Base-by-base conservation (phyloP, 2,329 filamentous ascomycete genomes). In the Xylariales sp. region DNA sequence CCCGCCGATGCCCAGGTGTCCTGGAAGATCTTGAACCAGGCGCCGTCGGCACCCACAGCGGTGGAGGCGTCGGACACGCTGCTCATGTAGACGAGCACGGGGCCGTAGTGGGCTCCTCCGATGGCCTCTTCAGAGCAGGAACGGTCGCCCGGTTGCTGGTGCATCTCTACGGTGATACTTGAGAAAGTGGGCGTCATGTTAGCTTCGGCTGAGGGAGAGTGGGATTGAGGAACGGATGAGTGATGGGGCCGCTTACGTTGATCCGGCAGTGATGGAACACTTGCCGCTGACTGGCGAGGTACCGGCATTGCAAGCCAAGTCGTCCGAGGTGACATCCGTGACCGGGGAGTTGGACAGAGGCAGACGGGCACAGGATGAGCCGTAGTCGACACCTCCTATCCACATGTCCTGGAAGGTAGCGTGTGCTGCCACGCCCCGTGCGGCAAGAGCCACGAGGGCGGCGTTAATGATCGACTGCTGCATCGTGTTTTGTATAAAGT, bases 21-120 rank as follows among this genome's bases (percentile, higher is more conserved):
- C 42, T 70, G 63, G 46, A 65, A 70, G 43, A 76, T 65, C 60
- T 77, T 77, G 62, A 76, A 75, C 69, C 68, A 76, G 4, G 57
- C 53, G 2, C 21, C 28, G 3, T 59, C 51, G 2, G 60, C 57
- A 10, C 66, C 65, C 40, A 65, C 60, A 32, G 70, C 68, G 0
- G 59, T 65, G 21, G 62, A 52, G 4, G 73, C 65, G 48, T 76
- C 65, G 18, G 57, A 43, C 15, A 77, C 72, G 45, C 71, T 66
- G 51, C 64, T 65, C 39, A 75, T 60, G 52, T 76, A 76, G 1
- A 72, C 62, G 33, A 72, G 64, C 23, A 76, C 70, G 2, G 73
- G 72, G 8, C 72, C 72, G 47, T 69, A 74, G 54, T 77, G 73
- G 28, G 65, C 65, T 23, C 73, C 72, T 20, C 73, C 74, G 37